phyloP scores from a whole-genome alignment of 1,284 basidiomycete genomes.

The Sphagnurus paluster region DNA sequence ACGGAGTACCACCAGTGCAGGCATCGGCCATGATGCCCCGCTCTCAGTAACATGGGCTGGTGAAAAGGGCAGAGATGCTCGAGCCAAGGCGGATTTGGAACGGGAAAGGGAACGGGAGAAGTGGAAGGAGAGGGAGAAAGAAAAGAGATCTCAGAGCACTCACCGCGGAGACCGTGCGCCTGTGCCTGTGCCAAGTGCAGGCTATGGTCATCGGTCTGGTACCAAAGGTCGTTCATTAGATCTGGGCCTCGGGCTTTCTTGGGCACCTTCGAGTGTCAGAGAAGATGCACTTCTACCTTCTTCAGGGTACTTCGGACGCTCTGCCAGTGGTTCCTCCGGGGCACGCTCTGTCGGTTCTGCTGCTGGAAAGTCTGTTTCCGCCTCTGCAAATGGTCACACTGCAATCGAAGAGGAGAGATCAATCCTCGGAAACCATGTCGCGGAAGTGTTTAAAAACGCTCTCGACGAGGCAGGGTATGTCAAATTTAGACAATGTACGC shows the following conservation, averaged over 20 bases:
- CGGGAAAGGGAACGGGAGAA: slow-evolving; percentile 23
- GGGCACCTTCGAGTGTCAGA: slow-evolving; percentile 65
- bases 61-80: slow-evolving; percentile 17
- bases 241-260: slow-evolving; percentile 58
- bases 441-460: slow-evolving; percentile 59
- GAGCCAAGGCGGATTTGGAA: slow-evolving; percentile 18
- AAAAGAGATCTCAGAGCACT: slow-evolving; percentile 14
- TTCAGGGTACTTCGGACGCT: slow-evolving; percentile 33
- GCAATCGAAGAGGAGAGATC: slow-evolving; percentile 32
- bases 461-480: slow-evolving; percentile 63
- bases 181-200: slow-evolving; percentile 31
- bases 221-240: slow-evolving; percentile 67
- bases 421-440: slow-evolving; percentile 55
- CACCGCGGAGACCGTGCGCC: slow-evolving; percentile 31
- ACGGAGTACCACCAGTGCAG: slow-evolving; percentile 27
- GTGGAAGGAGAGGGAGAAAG: slow-evolving; percentile 20
- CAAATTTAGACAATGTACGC: slow-evolving; percentile 70
- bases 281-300: slow-evolving; percentile 60
- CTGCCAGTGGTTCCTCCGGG: slow-evolving; percentile 23
- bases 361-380: slow-evolving; percentile 27
- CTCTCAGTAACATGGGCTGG: slow-evolving; percentile 23
- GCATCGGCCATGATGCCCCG: slow-evolving; percentile 14
- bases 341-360: slow-evolving; percentile 28
- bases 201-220: slow-evolving; percentile 38
- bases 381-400: slow-evolving; percentile 21